Base-by-base conservation (phyloP, 345 rosid genomes). In the Acer campestre region DNA sequence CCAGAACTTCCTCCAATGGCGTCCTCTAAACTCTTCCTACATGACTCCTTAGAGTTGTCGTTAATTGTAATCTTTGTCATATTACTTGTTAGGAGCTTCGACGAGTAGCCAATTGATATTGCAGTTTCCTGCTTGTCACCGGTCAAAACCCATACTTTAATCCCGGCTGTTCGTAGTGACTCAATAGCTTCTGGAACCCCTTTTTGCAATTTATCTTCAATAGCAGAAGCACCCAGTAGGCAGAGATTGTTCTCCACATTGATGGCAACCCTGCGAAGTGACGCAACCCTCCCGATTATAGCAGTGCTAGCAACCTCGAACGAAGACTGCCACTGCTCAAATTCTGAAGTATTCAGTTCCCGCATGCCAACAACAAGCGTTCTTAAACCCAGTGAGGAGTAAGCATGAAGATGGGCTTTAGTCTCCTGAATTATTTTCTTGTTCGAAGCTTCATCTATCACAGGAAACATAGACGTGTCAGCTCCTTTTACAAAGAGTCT, bases 41-140 rank as follows among this genome's bases (percentile, higher is more conserved):
- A 91, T 20, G 98, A 89, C 71, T 89, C 93, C 82, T 77, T 85
- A 13, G 99, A 93, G 80, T 87, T 93, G 83, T 86, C 86, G 80
- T 92, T 94, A 64, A 94, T 91, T 69, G 88, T 79, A 81, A 97
- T 88, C 86, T 86, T 96, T 71, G 87, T 87, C 99, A 97, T 97
- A 79, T 77, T 85, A 76, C 76, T 83, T 7, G 98, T 92, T 73
- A 97, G 84, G 83, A 97, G 99, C 90, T 93, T 93, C 5, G 98
- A 94, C 25, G 98, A 97, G 88, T 89, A 90, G 69, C 98, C 99
- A 83, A 94, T 97, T 10, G 98, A 93, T 80, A 97, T 91, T 63
- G 99, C 98, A 46, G 99, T 94, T 89, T 97, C 99, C 84, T 94
- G 98, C 85, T 97, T 97, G 89, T 97, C 99, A 68, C 99, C 98